These are phyloP conservation scores for Areca catechu DNA, from an alignment of 176 grass and related monocot species.

Conservation along the genomic window DNA sequence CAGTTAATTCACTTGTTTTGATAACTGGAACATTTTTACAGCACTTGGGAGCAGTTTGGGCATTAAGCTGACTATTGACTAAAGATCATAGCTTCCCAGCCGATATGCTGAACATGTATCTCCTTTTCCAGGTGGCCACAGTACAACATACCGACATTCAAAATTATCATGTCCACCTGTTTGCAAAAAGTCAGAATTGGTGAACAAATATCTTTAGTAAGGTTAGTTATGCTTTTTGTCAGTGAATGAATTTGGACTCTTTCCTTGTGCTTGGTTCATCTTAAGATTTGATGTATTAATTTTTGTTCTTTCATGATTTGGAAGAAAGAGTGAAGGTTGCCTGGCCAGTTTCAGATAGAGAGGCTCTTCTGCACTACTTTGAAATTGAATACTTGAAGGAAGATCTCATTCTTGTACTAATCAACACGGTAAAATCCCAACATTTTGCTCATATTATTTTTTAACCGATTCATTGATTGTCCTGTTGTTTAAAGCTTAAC, in stretches of 20 bases:
- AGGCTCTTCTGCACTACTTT: conserved; percentile 89
- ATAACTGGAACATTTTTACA: not conserved
- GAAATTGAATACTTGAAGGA: conserved; percentile 84
- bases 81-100: not conserved
- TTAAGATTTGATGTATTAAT: conserved; percentile 28
- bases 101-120: conserved; percentile 11
- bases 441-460: no score
- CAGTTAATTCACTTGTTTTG: not conserved
- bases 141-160: conserved; percentile 85
- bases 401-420: conserved; percentile 81
- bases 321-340: conserved; percentile 98
- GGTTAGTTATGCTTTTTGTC: conserved; percentile 36
- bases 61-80: not conserved
- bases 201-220: conserved; percentile 90
- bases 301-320: conserved; percentile 56
- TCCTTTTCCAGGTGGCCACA: conserved; percentile 81
- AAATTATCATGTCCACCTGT: conserved; percentile 50
- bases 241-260: no score
- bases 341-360: conserved; percentile 94
- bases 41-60: no score
- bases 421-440: conserved; percentile 61
- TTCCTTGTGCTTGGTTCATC: not conserved
- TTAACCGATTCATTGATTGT: not conserved
- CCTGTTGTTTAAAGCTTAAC: conserved; percentile 2
- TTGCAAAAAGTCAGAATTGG: conserved; percentile 85